Base-by-base conservation (phyloP, 192 early-diverging fungal genomes). In the Spizellomyces sp. region DNA sequence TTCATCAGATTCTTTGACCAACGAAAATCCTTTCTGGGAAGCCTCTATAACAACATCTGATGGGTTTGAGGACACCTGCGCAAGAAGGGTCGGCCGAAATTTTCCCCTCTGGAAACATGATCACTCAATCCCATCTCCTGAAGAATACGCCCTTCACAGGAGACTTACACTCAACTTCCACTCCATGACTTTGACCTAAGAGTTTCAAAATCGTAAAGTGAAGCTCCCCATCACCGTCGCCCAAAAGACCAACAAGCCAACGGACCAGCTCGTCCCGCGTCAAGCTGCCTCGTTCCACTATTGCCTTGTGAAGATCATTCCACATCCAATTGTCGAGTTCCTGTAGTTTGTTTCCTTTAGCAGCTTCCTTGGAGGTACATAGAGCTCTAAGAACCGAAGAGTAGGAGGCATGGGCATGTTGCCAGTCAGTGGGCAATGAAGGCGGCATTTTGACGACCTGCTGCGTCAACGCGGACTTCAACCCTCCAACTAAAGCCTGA, bases 321-420 rank as follows among this genome's bases (percentile, higher is more conserved):
- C 36, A 62, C 58, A 70, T 62, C 69, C 69, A 70, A 5, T 43
- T 6, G 69, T 70, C 69, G 4, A 70, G 69, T 4, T n/a, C 59
- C 36, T 15, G 15, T 4, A 70, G 59, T 14, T 48, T n/a, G 58
- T 21, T 17, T 17, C 69, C 69, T 36, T 70, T 70, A 10, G 59
- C 69, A 10, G 5, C 9, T 14, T 47, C 58, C 48, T 70, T 70
- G 5, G 69, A 62, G 12, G 19, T 60, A 46, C 69, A 62, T 42
- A 70, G 48, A 15, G 58, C 8, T 7, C 19, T 22, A 17, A 70
- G n/a, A 19, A 46, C 69, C 42, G 15, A 8, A 1, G 15, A 14
- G 45, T 70, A 70, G 9, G 69, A 56, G 27, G 27, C 27, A 36
- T 36, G 27, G 1, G 27, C 27, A 36, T 36, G 0, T 36, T 36